Evolutionary conservation across 2,329 filamentous ascomycete species (phyloP), one percentile per base, ranked within the genome.

Genomic region (Ophiostoma populinum): DNA sequence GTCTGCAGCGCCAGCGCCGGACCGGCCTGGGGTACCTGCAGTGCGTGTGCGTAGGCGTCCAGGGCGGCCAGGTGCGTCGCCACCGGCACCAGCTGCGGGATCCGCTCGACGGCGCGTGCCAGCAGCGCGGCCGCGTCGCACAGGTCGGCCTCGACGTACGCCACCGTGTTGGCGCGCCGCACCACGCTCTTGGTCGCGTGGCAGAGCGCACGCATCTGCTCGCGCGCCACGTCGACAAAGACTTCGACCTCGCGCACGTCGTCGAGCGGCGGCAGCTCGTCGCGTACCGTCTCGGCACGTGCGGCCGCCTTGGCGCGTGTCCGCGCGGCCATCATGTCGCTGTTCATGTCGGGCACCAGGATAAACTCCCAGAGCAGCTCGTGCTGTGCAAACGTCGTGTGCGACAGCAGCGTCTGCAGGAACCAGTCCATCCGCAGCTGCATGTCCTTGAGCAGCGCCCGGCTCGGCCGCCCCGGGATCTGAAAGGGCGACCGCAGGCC

Each of bases 341-440:
- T 69, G 51, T 93, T 82, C 33, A 98, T 72, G 46, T 98, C 90
- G 2, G 90, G 90, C 10, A 98, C 86, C 1, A 98, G 67, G 55
- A 98, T 93, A 57, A 98, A 98, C 48, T 98, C 90, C 92, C 90
- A 98, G 2, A 98, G 67, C 68, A 95, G 83, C 58, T 98, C 90
- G 50, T 98, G 92, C 1, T 82, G 93, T 1, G 83, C 71, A 51
- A 98, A 94, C 0, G 90, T 95, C 4, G 87, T 80, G 49, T 98
- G 90, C 7, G 71, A 66, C 18, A 98, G 65, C 43, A 98, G 67
- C 13, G 85, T 82, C 44, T 81, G 82, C 46, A 98, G 59, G 47
- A 95, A 94, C 45, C 74, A 78, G 54, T 98, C 83, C 15, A 93
- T 72, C 12, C 79, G 74, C 29, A 83, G 61, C 51, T 98, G 92